phyloP scores from a whole-genome alignment of 495 filamentous ascomycete species.

The Terfezia boudieri region DNA sequence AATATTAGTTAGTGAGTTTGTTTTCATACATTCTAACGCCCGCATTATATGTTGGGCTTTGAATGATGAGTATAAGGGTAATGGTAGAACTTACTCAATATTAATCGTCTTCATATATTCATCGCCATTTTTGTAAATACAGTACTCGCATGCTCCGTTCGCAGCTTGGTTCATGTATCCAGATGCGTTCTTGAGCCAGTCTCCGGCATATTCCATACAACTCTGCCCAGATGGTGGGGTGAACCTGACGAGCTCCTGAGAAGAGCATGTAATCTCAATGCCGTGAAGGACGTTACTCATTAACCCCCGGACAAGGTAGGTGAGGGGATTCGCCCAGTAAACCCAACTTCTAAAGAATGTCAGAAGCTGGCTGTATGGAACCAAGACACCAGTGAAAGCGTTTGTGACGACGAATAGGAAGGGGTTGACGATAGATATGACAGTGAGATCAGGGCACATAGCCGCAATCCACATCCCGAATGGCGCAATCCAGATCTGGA shows the following conservation, averaged over 20 bases:
- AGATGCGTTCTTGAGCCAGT: conserved; percentile 24
- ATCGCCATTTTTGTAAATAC: conserved; percentile 34
- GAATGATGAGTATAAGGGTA: not conserved
- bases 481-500: conserved; percentile 49
- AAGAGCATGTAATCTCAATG: conserved; percentile 31
- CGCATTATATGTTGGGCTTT: not conserved
- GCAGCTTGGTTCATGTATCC: conserved; percentile 29
- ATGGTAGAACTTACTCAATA: conserved; percentile 8
- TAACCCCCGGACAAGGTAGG: conserved; percentile 37
- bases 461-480: conserved; percentile 60
- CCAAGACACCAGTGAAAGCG: conserved; percentile 46
- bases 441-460: conserved; percentile 45
- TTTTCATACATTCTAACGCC: no score
- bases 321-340: conserved; percentile 43
- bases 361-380: conserved; percentile 29
- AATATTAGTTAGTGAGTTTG: no score
- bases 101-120: conserved; percentile 27
- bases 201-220: conserved; percentile 30
- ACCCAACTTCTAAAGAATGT: conserved; percentile 48
- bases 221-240: conserved; percentile 23
- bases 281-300: conserved; percentile 32
- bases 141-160: conserved; percentile 32
- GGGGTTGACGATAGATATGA: conserved; percentile 46
- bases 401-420: conserved; percentile 41
- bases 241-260: conserved; percentile 35